Evolutionary conservation across 2,329 filamentous ascomycete genomes (phyloP).

Genomic region (Cladosporium velox): DNA sequence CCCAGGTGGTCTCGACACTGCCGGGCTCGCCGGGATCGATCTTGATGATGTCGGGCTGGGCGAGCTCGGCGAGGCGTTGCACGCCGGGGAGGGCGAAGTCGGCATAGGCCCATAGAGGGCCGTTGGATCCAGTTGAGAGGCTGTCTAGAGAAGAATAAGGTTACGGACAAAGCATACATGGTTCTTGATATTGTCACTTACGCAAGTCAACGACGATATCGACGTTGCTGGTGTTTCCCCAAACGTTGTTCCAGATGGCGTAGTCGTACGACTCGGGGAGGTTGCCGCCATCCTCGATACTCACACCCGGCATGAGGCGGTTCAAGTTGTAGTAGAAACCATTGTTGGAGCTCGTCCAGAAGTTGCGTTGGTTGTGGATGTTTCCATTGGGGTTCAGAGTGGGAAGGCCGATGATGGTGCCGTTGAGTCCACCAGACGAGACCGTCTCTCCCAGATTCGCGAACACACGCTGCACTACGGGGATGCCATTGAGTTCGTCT

Average conservation of each 20-base stretch:
- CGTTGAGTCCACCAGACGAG: slow-evolving; percentile 28
- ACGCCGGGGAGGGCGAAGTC: slow-evolving; percentile 42
- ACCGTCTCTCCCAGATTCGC: slow-evolving; percentile 41
- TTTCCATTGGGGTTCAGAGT: slow-evolving; percentile 44
- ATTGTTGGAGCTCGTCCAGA: slow-evolving; percentile 41
- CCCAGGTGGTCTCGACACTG: slow-evolving; percentile 43
- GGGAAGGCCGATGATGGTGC: slow-evolving; percentile 41
- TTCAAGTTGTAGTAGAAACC: slow-evolving; percentile 58
- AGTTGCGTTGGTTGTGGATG: slow-evolving; percentile 43
- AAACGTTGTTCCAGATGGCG: slow-evolving; percentile 44
- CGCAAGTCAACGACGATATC: slow-evolving; percentile 43
- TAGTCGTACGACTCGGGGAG: slow-evolving; percentile 29
- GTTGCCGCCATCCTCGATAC: slow-evolving; percentile 26
- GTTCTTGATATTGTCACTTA: slow-evolving; percentile 9
- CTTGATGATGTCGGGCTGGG: slow-evolving; percentile 44
- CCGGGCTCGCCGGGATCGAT: slow-evolving; percentile 44
- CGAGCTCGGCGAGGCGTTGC: slow-evolving; percentile 42
- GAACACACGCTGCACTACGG: slow-evolving; percentile 42
- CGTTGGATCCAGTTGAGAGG: slow-evolving; percentile 40
- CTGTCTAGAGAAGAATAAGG: slow-evolving; percentile 32
- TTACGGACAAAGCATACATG: not conserved
- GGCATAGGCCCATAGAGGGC: slow-evolving; percentile 44
- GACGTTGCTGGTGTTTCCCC: slow-evolving; percentile 42
- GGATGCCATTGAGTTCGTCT: slow-evolving; percentile 43
- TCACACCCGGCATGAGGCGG: slow-evolving; percentile 64